These are phyloP conservation scores for sweet orange (Citrus sinensis) DNA, from an alignment of 345 rosid genomes.

Conservation along the genomic window DNA sequence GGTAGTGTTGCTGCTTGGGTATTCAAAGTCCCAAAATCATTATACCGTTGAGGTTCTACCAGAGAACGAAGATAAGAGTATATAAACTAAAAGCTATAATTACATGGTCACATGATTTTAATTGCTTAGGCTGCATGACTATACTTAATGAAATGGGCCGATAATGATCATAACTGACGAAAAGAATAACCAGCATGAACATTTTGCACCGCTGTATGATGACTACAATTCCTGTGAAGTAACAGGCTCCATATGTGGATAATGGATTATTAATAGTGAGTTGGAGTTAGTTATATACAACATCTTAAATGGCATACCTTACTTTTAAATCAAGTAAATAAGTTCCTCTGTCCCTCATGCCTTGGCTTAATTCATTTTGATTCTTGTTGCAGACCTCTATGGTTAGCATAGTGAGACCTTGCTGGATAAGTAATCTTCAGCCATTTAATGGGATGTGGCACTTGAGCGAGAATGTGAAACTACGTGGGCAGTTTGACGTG, in stretches of 20 bases:
- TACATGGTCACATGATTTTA: background rate
- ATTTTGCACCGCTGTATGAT: background rate
- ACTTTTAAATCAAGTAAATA: background rate
- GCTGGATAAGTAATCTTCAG: slow-evolving; percentile 89
- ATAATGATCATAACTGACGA: background rate
- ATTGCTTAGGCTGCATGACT: background rate
- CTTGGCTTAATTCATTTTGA: slow-evolving; percentile 12
- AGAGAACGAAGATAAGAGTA: background rate
- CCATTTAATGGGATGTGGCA: slow-evolving; percentile 92
- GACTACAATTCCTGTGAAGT: background rate
- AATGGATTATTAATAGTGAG: background rate
- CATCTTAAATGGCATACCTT: background rate
- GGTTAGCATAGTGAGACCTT: slow-evolving; percentile 80
- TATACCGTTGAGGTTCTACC: background rate
- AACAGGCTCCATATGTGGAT: background rate
- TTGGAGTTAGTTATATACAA: background rate
- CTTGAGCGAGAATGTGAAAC: slow-evolving; percentile 81
- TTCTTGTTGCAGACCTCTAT: slow-evolving; percentile 49
- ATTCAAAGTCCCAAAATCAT: background rate
- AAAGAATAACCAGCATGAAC: background rate
- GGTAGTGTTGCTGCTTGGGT: background rate
- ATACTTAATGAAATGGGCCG: background rate
- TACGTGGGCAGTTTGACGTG: slow-evolving; percentile 68
- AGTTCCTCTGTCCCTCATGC: background rate
- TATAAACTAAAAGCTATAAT: background rate